Conservation (phyloP, 148 eudicot genomes). For the Camellia japonica region DNA sequence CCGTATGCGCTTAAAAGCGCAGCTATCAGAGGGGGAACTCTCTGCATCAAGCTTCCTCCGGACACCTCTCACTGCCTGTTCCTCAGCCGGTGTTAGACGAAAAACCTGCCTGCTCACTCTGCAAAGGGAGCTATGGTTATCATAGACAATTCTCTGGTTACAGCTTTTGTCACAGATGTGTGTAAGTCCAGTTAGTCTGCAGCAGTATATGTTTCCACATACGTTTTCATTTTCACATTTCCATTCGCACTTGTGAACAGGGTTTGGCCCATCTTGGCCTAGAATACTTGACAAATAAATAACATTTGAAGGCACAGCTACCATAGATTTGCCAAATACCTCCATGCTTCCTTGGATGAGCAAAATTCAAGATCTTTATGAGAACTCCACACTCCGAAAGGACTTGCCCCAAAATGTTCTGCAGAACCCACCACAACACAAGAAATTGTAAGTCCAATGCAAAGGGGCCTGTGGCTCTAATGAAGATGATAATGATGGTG, state of each 20-base stretch:
- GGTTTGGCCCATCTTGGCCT: slow-evolving; percentile 75
- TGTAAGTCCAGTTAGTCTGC: slow-evolving; percentile 87
- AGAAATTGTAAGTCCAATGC: slow-evolving; percentile 35
- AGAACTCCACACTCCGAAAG: slow-evolving; percentile 20
- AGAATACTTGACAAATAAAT: slow-evolving; percentile 78
- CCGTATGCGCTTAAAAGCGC: slow-evolving; percentile 83
- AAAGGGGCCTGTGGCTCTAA: background rate
- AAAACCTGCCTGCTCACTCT: slow-evolving; percentile 83
- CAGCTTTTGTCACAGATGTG: slow-evolving; percentile 98
- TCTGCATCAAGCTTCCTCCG: slow-evolving; percentile 86
- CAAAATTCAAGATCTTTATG: slow-evolving; percentile 12
- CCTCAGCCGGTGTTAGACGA: slow-evolving; percentile 72
- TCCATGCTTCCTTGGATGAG: slow-evolving; percentile 46
- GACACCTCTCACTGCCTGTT: slow-evolving; percentile 88
- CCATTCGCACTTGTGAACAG: slow-evolving; percentile 93
- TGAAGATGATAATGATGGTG: background rate
- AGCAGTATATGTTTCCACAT: slow-evolving; percentile 88
- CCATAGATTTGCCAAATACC: slow-evolving; percentile 66
- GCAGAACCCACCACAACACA: slow-evolving; percentile 47
- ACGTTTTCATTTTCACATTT: slow-evolving; percentile 82
- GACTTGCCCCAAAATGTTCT: slow-evolving; percentile 35
- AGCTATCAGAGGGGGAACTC: slow-evolving; percentile 52
- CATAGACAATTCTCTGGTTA: slow-evolving; percentile 90
- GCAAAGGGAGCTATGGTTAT: slow-evolving; percentile 88
- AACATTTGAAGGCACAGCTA: slow-evolving; percentile 68